Evolutionary conservation across 1,284 basidiomycete species (phyloP).

Genomic region (Pseudozyma tsukubaensis): DNA sequence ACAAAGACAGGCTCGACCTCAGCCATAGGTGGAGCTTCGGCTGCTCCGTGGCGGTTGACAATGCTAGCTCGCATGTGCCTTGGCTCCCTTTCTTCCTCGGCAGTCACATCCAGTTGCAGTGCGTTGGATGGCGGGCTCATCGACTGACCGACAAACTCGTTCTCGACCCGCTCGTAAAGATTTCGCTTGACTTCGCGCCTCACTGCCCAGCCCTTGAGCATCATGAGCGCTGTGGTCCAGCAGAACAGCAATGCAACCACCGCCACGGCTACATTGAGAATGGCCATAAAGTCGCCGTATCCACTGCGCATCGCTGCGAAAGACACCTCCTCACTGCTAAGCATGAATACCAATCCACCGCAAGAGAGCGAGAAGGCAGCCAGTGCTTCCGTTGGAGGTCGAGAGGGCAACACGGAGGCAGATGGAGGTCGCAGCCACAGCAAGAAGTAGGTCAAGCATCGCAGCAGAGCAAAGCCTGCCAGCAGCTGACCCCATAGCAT

Average conservation of each 20-base stretch:
- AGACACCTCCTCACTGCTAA: conserved; percentile 89
- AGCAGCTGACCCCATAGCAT: conserved; percentile 91
- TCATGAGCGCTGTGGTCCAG: conserved; percentile 57
- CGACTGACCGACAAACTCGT: not conserved
- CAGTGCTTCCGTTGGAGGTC: conserved; percentile 91
- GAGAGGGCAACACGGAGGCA: conserved; percentile 78
- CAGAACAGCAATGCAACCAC: conserved; percentile 60
- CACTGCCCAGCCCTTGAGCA: conserved; percentile 64
- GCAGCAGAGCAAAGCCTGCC: conserved; percentile 80
- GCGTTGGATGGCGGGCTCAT: conserved; percentile 5
- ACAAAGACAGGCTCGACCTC: conserved; percentile 40
- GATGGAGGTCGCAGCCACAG: conserved; percentile 79
- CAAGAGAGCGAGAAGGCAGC: conserved; percentile 86
- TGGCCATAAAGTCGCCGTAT: conserved; percentile 78
- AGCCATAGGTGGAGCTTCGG: not conserved
- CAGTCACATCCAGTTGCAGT: conserved; percentile 17
- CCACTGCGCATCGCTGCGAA: conserved; percentile 91
- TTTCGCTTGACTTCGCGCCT: conserved; percentile 36
- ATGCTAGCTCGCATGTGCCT: conserved; percentile 36
- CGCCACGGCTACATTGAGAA: conserved; percentile 63
- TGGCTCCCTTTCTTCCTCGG: conserved; percentile 10
- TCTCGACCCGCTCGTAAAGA: not conserved
- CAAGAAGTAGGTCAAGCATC: conserved; percentile 92
- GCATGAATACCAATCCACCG: conserved; percentile 90
- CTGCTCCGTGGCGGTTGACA: not conserved